phyloP scores from a whole-genome alignment of 345 rosid species.

The Diplotaxis tenuifolia region DNA sequence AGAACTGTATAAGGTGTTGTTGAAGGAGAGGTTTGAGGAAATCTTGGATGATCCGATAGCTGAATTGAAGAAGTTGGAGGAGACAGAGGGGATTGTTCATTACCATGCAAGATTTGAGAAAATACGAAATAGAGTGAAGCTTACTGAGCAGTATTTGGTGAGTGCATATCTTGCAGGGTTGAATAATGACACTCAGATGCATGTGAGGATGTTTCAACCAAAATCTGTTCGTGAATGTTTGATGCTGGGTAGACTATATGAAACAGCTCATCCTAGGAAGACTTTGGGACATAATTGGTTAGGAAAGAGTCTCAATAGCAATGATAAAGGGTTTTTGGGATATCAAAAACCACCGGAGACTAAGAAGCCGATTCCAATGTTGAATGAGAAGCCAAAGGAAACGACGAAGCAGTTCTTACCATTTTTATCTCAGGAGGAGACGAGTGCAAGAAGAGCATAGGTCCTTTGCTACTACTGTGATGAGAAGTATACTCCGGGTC shows the following conservation, averaged over 20 bases:
- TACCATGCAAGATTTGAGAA: not conserved
- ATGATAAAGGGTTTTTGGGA: not conserved
- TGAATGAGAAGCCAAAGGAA: not conserved
- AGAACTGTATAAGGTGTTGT: not conserved
- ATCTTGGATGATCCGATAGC: not conserved
- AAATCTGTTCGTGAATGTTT: not conserved
- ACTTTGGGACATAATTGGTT: not conserved
- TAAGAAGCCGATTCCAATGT: not conserved
- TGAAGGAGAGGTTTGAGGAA: not conserved
- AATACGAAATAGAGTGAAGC: not conserved
- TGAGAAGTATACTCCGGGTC: too few relatives aligned
- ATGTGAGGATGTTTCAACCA: too few relatives aligned
- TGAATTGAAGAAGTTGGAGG: not conserved
- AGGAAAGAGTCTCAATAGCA: not conserved
- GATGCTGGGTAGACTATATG: not conserved
- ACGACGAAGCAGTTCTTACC: not conserved
- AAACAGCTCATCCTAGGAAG: not conserved
- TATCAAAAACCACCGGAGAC: not conserved
- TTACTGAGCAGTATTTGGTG: not conserved
- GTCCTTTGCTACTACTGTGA: not conserved
- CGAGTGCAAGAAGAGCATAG: not conserved
- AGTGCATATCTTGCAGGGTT: not conserved
- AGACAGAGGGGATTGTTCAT: not conserved
- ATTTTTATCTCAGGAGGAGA: not conserved
- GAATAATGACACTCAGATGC: too few relatives aligned